These are phyloP conservation scores for Aspergillus campestris DNA, from an alignment of 495 filamentous ascomycete genomes.

Conservation along the genomic window DNA sequence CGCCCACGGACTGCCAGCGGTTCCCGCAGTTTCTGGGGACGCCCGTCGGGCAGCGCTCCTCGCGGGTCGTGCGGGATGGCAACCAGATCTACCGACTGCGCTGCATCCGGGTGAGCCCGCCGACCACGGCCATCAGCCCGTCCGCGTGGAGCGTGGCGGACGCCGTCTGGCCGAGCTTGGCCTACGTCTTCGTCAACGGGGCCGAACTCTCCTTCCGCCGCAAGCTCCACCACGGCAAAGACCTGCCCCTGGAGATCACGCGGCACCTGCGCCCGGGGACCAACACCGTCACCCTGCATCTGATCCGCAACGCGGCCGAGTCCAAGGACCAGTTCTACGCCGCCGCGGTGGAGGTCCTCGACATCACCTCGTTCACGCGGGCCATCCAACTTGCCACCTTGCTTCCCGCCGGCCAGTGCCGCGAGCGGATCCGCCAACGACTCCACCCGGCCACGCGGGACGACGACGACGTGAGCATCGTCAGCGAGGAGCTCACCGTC, in stretches of 20 bases:
- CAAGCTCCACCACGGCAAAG: slow-evolving; percentile 62
- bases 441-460: slow-evolving; percentile 24
- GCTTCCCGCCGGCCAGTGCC: slow-evolving; percentile 21
- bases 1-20: slow-evolving; percentile 7
- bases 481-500: slow-evolving; percentile 56
- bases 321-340: slow-evolving; percentile 33
- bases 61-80: slow-evolving; percentile 19
- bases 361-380: slow-evolving; percentile 40
- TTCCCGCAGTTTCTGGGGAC: slow-evolving; percentile 9
- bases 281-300: slow-evolving; percentile 51
- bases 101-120: slow-evolving; percentile 25
- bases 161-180: slow-evolving; percentile 61
- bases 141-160: slow-evolving; percentile 53
- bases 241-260: slow-evolving; percentile 68
- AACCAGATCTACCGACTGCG: slow-evolving; percentile 34
- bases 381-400: slow-evolving; percentile 36
- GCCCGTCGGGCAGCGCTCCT: slow-evolving; percentile 4
- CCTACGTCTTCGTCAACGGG: slow-evolving; percentile 63
- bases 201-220: slow-evolving; percentile 48
- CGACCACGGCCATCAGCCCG: slow-evolving; percentile 15
- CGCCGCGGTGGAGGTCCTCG: slow-evolving; percentile 55
- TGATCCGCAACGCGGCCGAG: slow-evolving; percentile 36
- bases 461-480: slow-evolving; percentile 61
- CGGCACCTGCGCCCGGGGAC: slow-evolving; percentile 36
- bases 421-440: slow-evolving; percentile 27